A percentile compares a stretch with the other conserved stretches of the same genome.
Evolutionary conservation across 2,329 filamentous ascomycete genomes (phyloP).

Genomic region (Talaromyces verruculosus): DNA sequence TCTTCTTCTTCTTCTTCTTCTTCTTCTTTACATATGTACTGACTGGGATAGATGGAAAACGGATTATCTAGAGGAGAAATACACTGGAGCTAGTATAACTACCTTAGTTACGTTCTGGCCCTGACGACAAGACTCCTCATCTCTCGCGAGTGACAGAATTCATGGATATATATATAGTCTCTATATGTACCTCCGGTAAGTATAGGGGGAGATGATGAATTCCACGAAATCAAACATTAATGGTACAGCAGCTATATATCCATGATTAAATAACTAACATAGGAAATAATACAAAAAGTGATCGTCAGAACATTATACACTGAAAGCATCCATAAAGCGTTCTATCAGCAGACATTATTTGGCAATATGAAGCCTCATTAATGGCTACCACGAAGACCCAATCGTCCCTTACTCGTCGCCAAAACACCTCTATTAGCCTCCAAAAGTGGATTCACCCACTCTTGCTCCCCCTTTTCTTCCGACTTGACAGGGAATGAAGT

Average conservation of each 20-base stretch:
- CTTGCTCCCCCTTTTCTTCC: not conserved
- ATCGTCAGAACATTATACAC: not conserved
- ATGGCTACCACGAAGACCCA: conserved; percentile 5
- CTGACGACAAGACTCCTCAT: no score
- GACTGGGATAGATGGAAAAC: no score
- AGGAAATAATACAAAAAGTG: not conserved
- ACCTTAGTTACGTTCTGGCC: no score
- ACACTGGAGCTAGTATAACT: no score
- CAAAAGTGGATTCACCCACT: conserved; percentile 17
- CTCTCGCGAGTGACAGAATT: not conserved
- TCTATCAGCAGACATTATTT: not conserved
- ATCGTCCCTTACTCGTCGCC: conserved; percentile 12
- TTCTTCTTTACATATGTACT: no score
- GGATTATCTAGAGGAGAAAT: no score
- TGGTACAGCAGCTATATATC: not conserved
- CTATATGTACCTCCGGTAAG: not conserved
- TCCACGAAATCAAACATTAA: not conserved
- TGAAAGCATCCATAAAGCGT: not conserved
- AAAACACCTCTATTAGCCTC: conserved; percentile 16
- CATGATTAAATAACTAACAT: not conserved
- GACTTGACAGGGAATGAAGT: conserved; percentile 4
- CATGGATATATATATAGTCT: not conserved
- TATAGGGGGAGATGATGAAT: not conserved
- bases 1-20: no score
- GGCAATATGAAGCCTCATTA: not conserved